Conservation (phyloP, 345 rosid species). For the Nephelium lappaceum region DNA sequence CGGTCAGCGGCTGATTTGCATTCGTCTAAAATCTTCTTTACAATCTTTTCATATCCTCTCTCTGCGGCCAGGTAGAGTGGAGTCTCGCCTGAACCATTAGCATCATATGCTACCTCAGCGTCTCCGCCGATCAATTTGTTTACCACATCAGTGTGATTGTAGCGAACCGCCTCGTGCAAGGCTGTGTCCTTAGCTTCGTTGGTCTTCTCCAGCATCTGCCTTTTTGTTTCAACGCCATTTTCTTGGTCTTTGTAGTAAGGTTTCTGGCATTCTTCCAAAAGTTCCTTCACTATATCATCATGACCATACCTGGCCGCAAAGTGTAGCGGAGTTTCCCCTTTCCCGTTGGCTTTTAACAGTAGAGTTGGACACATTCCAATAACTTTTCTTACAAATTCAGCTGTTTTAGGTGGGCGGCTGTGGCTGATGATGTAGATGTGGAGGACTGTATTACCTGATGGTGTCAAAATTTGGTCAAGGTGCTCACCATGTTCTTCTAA, state of each 20-base stretch:
- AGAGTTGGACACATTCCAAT: background rate
- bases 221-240: background rate
- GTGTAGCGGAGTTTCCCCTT: background rate
- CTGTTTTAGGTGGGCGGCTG: background rate
- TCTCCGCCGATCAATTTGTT: slow-evolving; percentile 1
- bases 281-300: background rate
- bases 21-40: background rate
- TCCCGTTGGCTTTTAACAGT: background rate
- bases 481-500: background rate
- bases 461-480: background rate
- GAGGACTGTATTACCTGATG: background rate
- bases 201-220: slow-evolving; percentile 8
- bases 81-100: slow-evolving; percentile 19
- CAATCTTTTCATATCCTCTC: background rate
- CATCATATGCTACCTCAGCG: background rate
- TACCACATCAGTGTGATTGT: slow-evolving; percentile 24
- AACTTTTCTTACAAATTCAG: background rate
- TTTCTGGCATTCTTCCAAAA: background rate
- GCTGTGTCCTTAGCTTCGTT: slow-evolving; percentile 20
- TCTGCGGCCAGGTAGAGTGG: slow-evolving; percentile 29
- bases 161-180: slow-evolving; percentile 28
- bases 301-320: background rate
- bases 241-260: background rate
- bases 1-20: background rate
- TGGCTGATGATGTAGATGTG: background rate